A percentile compares a stretch with the other conserved stretches of the same genome.
Evolutionary conservation across 345 rosid genomes (phyloP).

Genomic region (Hibiscus mutabilis): DNA sequence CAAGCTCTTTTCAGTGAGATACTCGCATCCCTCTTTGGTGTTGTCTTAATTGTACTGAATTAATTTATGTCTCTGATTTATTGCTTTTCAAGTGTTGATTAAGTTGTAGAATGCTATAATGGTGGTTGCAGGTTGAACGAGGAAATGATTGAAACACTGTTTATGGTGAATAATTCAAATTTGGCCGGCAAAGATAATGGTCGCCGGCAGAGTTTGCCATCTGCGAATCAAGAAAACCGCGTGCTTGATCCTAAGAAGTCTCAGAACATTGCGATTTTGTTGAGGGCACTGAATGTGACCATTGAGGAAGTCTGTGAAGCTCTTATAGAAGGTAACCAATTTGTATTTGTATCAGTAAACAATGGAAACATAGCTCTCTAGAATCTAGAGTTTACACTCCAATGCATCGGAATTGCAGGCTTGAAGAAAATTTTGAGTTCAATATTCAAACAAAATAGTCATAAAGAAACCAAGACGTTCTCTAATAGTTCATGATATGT

Average conservation of each 20-base stretch:
- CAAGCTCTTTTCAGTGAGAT: constrained; percentile 93
- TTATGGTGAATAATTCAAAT: constrained; percentile 52
- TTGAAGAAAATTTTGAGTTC: no score
- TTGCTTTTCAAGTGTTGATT: neutral
- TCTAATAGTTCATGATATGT: no score
- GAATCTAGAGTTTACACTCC: neutral
- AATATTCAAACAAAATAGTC: neutral
- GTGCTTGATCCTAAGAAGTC: constrained; percentile 90
- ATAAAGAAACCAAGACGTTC: no score
- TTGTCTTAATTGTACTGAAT: no score
- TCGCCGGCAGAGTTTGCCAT: constrained; percentile 24
- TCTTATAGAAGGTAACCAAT: constrained; percentile 62
- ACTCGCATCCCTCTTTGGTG: neutral
- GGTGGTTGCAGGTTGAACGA: constrained; percentile 68
- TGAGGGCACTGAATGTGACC: constrained; percentile 91
- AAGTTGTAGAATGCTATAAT: constrained; percentile 14
- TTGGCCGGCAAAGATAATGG: constrained; percentile 35
- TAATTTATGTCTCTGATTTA: neutral
- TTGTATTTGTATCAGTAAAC: neutral
- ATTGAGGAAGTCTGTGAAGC: constrained; percentile 91
- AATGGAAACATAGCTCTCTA: neutral
- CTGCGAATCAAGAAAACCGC: constrained; percentile 47
- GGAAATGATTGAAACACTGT: constrained; percentile 94
- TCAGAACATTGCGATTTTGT: constrained; percentile 82
- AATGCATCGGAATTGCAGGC: neutral